Evolutionary conservation across 768 basidiomycete species (phyloP).

Genomic region (Rhodotorula graminis): DNA sequence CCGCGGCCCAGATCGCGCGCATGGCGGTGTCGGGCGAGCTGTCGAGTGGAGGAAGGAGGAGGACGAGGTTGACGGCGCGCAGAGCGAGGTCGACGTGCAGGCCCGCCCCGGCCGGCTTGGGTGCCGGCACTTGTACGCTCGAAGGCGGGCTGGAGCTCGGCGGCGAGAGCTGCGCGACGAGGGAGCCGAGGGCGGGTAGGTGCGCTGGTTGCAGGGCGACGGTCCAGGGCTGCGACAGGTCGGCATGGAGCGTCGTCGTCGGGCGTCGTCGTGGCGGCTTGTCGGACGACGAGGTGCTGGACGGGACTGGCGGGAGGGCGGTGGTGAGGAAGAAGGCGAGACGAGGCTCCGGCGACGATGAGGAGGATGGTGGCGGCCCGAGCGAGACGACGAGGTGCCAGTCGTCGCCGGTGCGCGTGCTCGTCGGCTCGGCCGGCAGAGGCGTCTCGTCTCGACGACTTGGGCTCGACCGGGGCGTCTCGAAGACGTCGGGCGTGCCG

Average conservation of each 20-base stretch:
- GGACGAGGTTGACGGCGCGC: slow-evolving; percentile 48
- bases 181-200: not conserved
- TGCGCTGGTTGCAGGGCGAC: not conserved
- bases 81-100: slow-evolving; percentile 53
- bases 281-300: not conserved
- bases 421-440: not conserved
- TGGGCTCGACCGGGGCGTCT: not conserved
- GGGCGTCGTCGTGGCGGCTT: not conserved
- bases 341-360: not conserved
- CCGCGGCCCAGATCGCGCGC: not conserved
- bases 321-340: slow-evolving; percentile 14
- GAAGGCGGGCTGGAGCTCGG: slow-evolving; percentile 26
- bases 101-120: slow-evolving; percentile 34
- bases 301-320: not conserved
- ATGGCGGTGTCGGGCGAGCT: not conserved
- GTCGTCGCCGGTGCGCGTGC: not conserved
- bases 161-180: not conserved
- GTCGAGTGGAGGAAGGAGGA: slow-evolving; percentile 29
- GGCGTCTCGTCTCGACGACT: not conserved
- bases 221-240: not conserved
- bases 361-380: not conserved
- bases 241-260: not conserved
- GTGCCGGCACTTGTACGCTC: slow-evolving; percentile 30
- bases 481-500: too few relatives aligned
- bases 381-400: slow-evolving; percentile 8